Evolutionary conservation across 169 alveolate species (phyloP), one percentile per base, ranked within the genome.

Genomic region (Condylostoma magnum): DNA sequence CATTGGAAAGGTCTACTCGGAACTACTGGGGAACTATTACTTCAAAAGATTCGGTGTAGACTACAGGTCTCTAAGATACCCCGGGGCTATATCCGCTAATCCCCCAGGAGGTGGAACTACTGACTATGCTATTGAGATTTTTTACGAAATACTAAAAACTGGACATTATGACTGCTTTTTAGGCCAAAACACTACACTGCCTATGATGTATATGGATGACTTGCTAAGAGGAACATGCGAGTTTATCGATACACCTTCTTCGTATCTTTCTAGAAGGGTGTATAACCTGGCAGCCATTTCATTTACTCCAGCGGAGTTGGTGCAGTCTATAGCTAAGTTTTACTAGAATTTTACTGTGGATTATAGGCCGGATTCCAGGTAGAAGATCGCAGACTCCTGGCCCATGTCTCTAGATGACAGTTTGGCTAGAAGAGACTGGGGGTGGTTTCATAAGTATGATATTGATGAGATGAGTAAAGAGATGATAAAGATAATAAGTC

Each of bases 141-240:
- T 63, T 63, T 79, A 65, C 41, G 82, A 71, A 18, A 67, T 79
- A 8, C 25, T 79, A 25, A 72, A 73, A 33, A 72, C 25, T 33
- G 31, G 48, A 20, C 18, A 41, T 6, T 73, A 73, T 58, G 41
- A 51, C 47, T 73, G 82, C 48, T 79, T 52, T 46, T 43, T 79
- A 37, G 54, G 54, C 4, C 44, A 58, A 18, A 34, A 65, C 68
- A 37, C 71, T 4, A 52, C 30, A 8, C 79, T 79, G 6, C 86
- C 86, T 28, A 73, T 79, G 83, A 79, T 79, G 53, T 79, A 79
- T 48, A 73, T 79, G 10, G 86, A 79, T 56, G 86, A 79, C 53
- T 43, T 72, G 44, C 63, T 79, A 4, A 20, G 63, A 53, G 82
- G 69, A 56, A 79, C 83, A 30, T 55, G 41, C 3, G 68, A 55